A percentile compares a stretch with the other conserved stretches of the same genome.
Evolutionary conservation across 108 stramenopile genomes (phyloP).

Genomic region (Aurantiochytrium sp.): DNA sequence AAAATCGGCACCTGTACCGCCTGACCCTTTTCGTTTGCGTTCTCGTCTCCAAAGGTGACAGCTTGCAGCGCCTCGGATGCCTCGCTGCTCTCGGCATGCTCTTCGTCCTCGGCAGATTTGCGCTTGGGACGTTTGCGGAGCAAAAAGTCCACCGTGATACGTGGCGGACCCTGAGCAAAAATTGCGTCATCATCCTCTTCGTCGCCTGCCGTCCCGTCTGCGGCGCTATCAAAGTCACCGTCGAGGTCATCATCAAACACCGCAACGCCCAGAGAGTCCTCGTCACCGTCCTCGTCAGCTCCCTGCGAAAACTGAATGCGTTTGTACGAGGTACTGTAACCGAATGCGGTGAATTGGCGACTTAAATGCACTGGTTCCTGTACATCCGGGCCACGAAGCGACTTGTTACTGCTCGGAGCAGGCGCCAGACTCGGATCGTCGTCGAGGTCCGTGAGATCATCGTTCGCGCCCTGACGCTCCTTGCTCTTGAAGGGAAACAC

Average conservation of each 20-base stretch:
- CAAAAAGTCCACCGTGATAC: neutral
- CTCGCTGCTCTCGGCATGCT: neutral
- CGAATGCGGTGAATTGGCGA: neutral
- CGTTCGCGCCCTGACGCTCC: neutral
- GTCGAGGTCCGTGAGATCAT: neutral
- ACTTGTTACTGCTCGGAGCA: neutral
- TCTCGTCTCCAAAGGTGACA: neutral
- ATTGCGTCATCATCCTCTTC: neutral
- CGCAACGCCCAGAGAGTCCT: neutral
- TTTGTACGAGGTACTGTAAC: slow-evolving; percentile 5
- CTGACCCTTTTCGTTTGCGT: neutral
- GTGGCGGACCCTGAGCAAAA: neutral
- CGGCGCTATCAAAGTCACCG: neutral
- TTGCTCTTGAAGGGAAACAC: neutral
- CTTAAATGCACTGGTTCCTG: neutral
- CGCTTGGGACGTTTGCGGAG: neutral
- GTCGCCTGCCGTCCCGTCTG: neutral
- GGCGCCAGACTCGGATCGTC: neutral
- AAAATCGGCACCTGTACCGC: neutral
- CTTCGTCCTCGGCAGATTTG: neutral
- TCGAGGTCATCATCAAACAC: neutral
- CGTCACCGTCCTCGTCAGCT: neutral
- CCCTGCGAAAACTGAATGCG: slow-evolving; percentile 1
- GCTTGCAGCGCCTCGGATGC: neutral
- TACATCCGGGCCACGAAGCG: neutral